Evolutionary conservation across 495 filamentous ascomycete species (phyloP), one percentile per base, ranked within the genome.

Genomic region (Penicillium atrosanguineum): DNA sequence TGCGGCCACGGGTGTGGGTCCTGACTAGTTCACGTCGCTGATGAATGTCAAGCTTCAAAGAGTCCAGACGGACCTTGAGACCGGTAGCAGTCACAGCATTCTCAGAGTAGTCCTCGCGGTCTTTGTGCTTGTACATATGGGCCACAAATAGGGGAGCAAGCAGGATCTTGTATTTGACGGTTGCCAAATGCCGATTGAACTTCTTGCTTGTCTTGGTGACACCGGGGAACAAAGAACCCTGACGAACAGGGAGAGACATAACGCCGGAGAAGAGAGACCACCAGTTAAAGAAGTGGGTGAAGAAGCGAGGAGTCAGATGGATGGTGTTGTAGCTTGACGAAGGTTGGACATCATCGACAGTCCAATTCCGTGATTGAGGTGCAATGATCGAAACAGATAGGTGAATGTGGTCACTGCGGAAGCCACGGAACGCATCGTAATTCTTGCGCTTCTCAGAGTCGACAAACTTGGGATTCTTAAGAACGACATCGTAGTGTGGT

Each of bases 81-180:
- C 94, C 94, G 14, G 94, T 98, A 1, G 92, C 93, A 44, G 89
- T 90, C 19, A 96, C 89, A 5, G 84, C 77, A 60, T 87, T 85
- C 55, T 92, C 87, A 1, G 81, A 78, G 64, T 87, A 88, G 45
- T 96, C 91, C 65, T 96, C 92, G 4, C 82, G 85, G 62, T 97
- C 95, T 61, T 96, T 96, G 72, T 98, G 95, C 69, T 96, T 97
- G 76, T 98, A 98, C 37, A 98, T 89, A 53, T 98, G 94, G 52
- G 91, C 92, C 44, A 97, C 83, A 63, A 94, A 98, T 6, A 98
- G 75, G 1, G 94, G 94, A 2, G 95, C 94, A 14, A 98, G 76
- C 7, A 96, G 81, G 38, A 98, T 70, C 57, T 91, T 96, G 71
- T 98, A 97, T 73, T 98, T 97, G 73, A 98, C 90, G 9, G 95